Evolutionary conservation across 1,284 basidiomycete species (phyloP), one percentile per base, ranked within the genome.

Genomic region (Porogramme epimiltina): DNA sequence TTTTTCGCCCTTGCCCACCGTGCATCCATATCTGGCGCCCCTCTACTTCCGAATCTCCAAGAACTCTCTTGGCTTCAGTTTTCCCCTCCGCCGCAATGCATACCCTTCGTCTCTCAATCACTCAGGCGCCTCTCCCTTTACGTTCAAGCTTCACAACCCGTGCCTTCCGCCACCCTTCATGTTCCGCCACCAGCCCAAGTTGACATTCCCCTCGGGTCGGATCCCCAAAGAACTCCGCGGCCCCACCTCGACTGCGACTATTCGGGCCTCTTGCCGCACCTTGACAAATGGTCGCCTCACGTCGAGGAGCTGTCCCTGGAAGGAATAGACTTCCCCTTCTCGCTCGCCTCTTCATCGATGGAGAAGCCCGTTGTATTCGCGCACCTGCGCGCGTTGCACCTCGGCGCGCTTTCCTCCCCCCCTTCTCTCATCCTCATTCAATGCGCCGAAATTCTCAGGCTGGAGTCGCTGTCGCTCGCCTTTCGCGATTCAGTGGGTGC

Each of bases 41-140:
- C 51, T 1, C 28, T 59, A 1, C 47, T 59, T 15, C 57, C 57
- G 15, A 46, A 44, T 10, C 54, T 59, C 2, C 51, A 59, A 19
- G 57, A 55, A 23, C 46, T 59, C 18, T 51, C 51, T 4, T 59
- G 57, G 57, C 41, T 55, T 15, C 57, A 59, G 34, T 59, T 47
- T 22, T 51, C 51, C 3, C 43, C 42, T 34, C 20, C 47, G 31
- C 40, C 48, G 13, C 49, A 51, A 20, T 55, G 49, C 22, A 45
- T 54, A 3, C 54, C 49, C 31, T 59, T 59, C 46, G n/a, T 55
- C 13, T 51, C 51, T 8, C 51, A 40, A 3, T 51, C 54, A 4
- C 38, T 59, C 3, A 47, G 49, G 11, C 51, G 49, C 3, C 26
- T 59, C 19, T 55, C 51, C 9, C 36, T 58, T 18, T 55, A 58